phyloP scores from a whole-genome alignment of 148 eudicot genomes.

The Rhododendron vialii region DNA sequence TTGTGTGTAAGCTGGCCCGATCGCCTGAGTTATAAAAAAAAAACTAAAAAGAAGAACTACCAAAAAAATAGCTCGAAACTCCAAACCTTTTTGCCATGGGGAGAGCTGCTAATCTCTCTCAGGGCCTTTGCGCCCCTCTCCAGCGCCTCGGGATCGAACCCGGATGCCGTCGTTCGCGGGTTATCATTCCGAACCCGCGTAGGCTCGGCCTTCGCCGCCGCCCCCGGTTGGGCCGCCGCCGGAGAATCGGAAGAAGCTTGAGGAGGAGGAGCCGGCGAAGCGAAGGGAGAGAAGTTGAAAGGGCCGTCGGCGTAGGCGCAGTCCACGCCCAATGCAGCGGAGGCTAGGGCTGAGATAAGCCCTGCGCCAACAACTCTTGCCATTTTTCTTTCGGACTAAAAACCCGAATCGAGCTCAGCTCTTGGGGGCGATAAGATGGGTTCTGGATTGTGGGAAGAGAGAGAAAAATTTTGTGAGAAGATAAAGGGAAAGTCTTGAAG shows the following conservation, averaged over 20 bases:
- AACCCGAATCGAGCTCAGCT: not conserved
- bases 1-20: not conserved
- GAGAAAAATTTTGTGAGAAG: not conserved
- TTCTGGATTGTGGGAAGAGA: not conserved
- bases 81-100: conserved; percentile 55
- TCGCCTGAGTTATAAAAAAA: not conserved
- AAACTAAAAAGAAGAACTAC: not conserved
- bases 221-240: conserved; percentile 6
- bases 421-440: not conserved
- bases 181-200: conserved; percentile 60
- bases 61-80: not conserved
- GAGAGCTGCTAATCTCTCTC: conserved; percentile 41
- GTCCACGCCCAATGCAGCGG: conserved; percentile 36
- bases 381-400: conserved; percentile 13
- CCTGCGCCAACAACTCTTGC: conserved; percentile 49
- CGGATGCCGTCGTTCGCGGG: conserved; percentile 79
- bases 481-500: conserved; percentile 26
- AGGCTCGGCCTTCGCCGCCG: conserved; percentile 18
- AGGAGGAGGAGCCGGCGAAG: conserved; percentile 33
- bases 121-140: conserved; percentile 69
- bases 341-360: conserved; percentile 46
- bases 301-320: conserved; percentile 47
- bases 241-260: conserved; percentile 13
- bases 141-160: conserved; percentile 86
- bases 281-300: conserved; percentile 47